A percentile compares a stretch with the other conserved stretches of the same genome.
These are phyloP conservation scores for Botrytis tulipae DNA, from an alignment of 2,329 filamentous ascomycete species.

Conservation along the genomic window DNA sequence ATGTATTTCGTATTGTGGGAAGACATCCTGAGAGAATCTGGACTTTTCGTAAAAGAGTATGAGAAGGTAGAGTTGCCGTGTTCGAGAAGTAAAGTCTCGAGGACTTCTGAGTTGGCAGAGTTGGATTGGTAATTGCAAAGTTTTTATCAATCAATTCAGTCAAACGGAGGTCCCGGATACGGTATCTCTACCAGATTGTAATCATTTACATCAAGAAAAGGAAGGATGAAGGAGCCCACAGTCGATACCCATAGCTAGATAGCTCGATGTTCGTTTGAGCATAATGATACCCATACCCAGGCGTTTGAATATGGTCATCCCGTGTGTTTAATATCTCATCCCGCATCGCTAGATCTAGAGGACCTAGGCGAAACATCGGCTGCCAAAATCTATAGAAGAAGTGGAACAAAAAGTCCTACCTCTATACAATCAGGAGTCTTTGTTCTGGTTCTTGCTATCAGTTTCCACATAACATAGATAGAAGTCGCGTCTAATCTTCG, in stretches of 20 bases:
- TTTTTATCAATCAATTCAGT: background rate
- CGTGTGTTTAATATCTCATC: background rate
- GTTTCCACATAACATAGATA: background rate
- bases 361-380: background rate
- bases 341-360: background rate
- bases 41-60: slow-evolving; percentile 1
- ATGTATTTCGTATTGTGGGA: background rate
- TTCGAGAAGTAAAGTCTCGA: background rate
- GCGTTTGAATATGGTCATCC: no score
- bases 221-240: background rate
- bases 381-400: background rate
- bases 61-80: background rate
- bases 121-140: background rate
- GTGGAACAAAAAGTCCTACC: background rate
- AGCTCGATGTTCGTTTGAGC: background rate
- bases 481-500: background rate
- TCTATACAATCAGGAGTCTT: background rate
- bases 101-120: background rate
- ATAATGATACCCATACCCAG: background rate
- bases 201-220: background rate
- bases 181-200: background rate
- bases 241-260: background rate
- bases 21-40: background rate
- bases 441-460: background rate
- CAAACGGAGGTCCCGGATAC: background rate